Conservation (phyloP, 2,329 filamentous ascomycete genomes). For the Cryphonectria nitschkei region DNA sequence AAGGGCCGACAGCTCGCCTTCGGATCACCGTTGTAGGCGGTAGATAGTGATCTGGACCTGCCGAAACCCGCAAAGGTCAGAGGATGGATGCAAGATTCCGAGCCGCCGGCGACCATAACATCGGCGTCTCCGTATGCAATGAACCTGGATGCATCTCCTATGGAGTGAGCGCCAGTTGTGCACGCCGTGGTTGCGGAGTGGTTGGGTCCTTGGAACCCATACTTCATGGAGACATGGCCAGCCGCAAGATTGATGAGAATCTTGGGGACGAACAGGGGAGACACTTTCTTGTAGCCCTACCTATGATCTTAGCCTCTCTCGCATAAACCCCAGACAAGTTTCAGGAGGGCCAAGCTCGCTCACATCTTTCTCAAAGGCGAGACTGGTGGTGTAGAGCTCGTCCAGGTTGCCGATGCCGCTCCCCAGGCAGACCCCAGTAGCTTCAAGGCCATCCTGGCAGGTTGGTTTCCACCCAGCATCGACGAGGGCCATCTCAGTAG, state of each 20-base stretch:
- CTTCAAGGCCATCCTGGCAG: constrained; percentile 65
- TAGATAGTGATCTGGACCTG: constrained; percentile 82
- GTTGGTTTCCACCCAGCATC: constrained; percentile 79
- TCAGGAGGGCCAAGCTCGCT: constrained; percentile 45
- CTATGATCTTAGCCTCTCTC: constrained; percentile 28
- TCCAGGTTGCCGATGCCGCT: constrained; percentile 95
- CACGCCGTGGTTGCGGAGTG: constrained; percentile 93
- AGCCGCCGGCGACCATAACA: constrained; percentile 94
- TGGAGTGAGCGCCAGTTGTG: constrained; percentile 91
- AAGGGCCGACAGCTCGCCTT: constrained; percentile 80
- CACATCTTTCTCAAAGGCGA: constrained; percentile 75
- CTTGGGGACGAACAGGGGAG: constrained; percentile 89
- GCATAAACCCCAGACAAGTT: constrained; percentile 1
- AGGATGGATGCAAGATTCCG: constrained; percentile 95
- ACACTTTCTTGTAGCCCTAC: constrained; percentile 90
- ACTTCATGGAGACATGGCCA: constrained; percentile 91
- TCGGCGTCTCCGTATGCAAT: constrained; percentile 90
- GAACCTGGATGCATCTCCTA: constrained; percentile 92
- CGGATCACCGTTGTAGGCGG: constrained; percentile 75
- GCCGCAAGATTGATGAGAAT: constrained; percentile 94
- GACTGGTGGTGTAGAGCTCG: constrained; percentile 82
- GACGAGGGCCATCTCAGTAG: constrained; percentile 80
- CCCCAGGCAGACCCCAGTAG: constrained; percentile 87
- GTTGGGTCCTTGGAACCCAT: constrained; percentile 88
- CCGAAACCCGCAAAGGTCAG: constrained; percentile 91